phyloP scores from a whole-genome alignment of 441 rosid genomes.

The Pelargonium myrrhifolium region DNA sequence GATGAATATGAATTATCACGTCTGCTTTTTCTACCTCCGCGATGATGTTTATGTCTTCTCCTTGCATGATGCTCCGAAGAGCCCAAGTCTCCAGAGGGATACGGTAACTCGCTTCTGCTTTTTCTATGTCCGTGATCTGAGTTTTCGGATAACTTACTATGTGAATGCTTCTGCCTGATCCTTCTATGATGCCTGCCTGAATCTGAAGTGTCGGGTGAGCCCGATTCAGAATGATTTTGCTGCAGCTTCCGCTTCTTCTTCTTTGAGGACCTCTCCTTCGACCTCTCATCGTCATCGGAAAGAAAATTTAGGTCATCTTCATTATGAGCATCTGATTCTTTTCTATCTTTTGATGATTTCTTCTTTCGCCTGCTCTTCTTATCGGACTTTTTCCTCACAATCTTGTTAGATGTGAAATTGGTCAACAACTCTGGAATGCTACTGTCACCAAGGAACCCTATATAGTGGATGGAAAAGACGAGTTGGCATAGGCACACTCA shows the following conservation, averaged over 20 bases:
- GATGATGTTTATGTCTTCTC: not conserved
- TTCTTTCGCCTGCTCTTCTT: conserved; percentile 39
- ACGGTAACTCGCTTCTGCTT: not conserved
- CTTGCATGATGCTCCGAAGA: not conserved
- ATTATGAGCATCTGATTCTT: conserved; percentile 16
- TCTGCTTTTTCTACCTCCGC: not conserved
- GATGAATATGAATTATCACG: not conserved
- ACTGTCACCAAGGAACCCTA: conserved; percentile 71
- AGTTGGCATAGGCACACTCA: conserved; percentile 13
- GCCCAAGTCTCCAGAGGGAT: not conserved
- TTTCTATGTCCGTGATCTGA: not conserved
- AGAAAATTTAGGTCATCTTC: conserved; percentile 33
- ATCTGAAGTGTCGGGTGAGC: conserved; percentile 35
- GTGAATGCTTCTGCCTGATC: conserved; percentile 30
- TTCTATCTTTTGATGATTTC: conserved; percentile 31
- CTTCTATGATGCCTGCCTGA: conserved; percentile 21
- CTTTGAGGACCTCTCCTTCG: conserved; percentile 33
- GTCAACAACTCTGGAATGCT: conserved; percentile 57
- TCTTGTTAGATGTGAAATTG: conserved; percentile 38
- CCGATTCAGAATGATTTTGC: conserved; percentile 31
- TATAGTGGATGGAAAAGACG: conserved; percentile 14
- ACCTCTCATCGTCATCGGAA: conserved; percentile 36
- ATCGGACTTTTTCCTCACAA: conserved; percentile 37
- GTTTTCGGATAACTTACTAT: conserved; percentile 17
- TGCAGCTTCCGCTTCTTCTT: conserved; percentile 30